Conservation (phyloP, 768 basidiomycete genomes). For the Xerocomellus intermedius region DNA sequence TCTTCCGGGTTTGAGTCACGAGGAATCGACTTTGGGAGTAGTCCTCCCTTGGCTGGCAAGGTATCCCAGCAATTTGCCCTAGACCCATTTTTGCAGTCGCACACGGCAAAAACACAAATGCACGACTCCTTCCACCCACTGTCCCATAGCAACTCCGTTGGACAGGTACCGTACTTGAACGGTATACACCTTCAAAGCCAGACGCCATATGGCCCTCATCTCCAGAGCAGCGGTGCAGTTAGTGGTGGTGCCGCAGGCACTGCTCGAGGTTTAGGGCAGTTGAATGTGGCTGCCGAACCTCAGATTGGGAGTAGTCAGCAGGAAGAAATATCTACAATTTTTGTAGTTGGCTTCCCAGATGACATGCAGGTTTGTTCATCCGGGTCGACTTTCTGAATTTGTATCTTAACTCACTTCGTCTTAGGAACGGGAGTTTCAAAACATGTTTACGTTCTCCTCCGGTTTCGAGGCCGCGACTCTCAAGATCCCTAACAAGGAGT, state of each 20-base stretch:
- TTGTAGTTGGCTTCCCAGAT: slow-evolving; percentile 98
- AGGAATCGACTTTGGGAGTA: slow-evolving; percentile 34
- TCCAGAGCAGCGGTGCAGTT: slow-evolving; percentile 43
- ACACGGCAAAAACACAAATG: slow-evolving; percentile 26
- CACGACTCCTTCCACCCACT: slow-evolving; percentile 36
- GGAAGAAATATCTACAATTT: slow-evolving; percentile 95
- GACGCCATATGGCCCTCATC: slow-evolving; percentile 72
- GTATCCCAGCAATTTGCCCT: slow-evolving; percentile 32
- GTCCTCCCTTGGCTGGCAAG: slow-evolving; percentile 26
- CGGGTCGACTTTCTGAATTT: slow-evolving; percentile 4
- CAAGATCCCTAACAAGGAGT: slow-evolving; percentile 94
- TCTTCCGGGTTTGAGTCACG: slow-evolving; percentile 28
- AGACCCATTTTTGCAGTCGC: slow-evolving; percentile 35
- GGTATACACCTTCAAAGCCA: slow-evolving; percentile 62
- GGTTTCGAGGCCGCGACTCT: slow-evolving; percentile 98
- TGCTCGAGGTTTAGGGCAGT: slow-evolving; percentile 30
- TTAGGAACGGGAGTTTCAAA: slow-evolving; percentile 98
- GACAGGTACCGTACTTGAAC: slow-evolving; percentile 38
- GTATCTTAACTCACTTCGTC: slow-evolving; percentile 14
- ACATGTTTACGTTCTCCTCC: slow-evolving; percentile 95
- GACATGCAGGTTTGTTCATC: slow-evolving; percentile 84
- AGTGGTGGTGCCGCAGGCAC: slow-evolving; percentile 17
- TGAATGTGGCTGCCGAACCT: slow-evolving; percentile 23
- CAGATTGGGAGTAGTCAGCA: slow-evolving; percentile 36
- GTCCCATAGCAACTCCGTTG: slow-evolving; percentile 30